phyloP scores from a whole-genome alignment of 2,329 filamentous ascomycete species.

The Aspergillus hortae region DNA sequence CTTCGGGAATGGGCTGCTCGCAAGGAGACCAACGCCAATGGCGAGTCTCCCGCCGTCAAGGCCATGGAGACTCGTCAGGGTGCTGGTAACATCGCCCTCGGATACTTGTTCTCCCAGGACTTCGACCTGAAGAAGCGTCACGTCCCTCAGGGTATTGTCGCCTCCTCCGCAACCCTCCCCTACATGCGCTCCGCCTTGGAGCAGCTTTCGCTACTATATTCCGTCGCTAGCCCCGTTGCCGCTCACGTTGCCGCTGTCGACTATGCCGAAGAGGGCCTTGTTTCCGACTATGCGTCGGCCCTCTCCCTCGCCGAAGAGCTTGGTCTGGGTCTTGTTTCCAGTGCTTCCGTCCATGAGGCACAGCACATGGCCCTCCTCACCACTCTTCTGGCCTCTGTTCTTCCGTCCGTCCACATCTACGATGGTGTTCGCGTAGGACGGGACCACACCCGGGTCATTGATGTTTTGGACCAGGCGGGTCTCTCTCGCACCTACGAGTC shows the following conservation, averaged over 20 bases:
- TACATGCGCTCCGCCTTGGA: conserved; percentile 81
- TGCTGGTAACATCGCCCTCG: conserved; percentile 85
- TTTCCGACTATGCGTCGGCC: conserved; percentile 81
- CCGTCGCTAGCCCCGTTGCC: conserved; percentile 86
- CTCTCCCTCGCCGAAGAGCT: conserved; percentile 83
- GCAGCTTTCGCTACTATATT: conserved; percentile 86
- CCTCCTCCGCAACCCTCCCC: conserved; percentile 76
- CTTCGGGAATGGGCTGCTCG: conserved; percentile 71
- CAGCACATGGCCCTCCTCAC: conserved; percentile 95
- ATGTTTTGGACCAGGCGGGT: conserved; percentile 70
- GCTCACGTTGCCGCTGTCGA: conserved; percentile 90
- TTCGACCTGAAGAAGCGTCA: conserved; percentile 89
- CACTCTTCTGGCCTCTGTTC: conserved; percentile 70
- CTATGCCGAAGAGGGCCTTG: conserved; percentile 70
- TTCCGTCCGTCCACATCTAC: conserved; percentile 85
- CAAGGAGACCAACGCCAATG: conserved; percentile 74
- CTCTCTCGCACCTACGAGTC: conserved; percentile 67
- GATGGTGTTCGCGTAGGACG: conserved; percentile 80
- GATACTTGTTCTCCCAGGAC: conserved; percentile 97
- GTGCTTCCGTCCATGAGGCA: conserved; percentile 80
- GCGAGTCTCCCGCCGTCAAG: conserved; percentile 72
- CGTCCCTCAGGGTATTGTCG: conserved; percentile 86
- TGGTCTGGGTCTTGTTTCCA: conserved; percentile 80
- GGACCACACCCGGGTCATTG: conserved; percentile 77
- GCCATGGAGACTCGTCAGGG: conserved; percentile 83